Percentiles rank a stretch among this genome's conserved stretches.
These are phyloP conservation scores for Trifolium subterraneum DNA, from an alignment of 306 rosid genomes.

Conservation along the genomic window DNA sequence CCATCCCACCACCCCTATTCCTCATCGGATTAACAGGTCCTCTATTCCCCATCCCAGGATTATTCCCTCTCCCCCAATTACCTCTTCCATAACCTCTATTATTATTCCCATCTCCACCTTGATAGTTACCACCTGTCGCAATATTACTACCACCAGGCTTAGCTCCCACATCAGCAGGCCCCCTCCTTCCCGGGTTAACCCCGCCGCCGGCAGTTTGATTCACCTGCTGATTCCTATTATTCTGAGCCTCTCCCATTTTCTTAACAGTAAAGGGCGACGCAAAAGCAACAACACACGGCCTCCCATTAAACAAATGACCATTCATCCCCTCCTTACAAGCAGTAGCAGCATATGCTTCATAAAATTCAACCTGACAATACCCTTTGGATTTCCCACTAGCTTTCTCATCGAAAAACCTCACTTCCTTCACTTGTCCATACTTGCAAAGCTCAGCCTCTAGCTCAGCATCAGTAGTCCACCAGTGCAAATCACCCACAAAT, in stretches of 20 bases:
- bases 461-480: constrained; percentile 99
- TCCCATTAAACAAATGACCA: constrained; percentile 81
- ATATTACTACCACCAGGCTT: constrained; percentile 73
- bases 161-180: constrained; percentile 66
- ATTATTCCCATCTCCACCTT: constrained; percentile 78
- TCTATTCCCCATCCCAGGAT: constrained; percentile 83
- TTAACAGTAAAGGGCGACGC: constrained; percentile 86
- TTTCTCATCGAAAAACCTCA: constrained; percentile 94
- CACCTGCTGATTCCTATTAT: constrained; percentile 73
- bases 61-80: constrained; percentile 89
- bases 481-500: constrained; percentile 97
- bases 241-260: constrained; percentile 97
- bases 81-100: constrained; percentile 84
- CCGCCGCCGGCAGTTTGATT: constrained; percentile 45
- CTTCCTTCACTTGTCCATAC: constrained; percentile 92
- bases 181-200: constrained; percentile 64
- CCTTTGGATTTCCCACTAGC: constrained; percentile 99
- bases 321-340: constrained; percentile 94
- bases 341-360: constrained; percentile 67
- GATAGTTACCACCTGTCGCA: constrained; percentile 83
- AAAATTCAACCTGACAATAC: constrained; percentile 95
- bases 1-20: constrained; percentile 81
- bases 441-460: constrained; percentile 79
- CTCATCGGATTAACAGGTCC: constrained; percentile 87
- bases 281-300: constrained; percentile 87